Base-by-base conservation (phyloP, 148 eudicot species). In the Talinum fruticosum region DNA sequence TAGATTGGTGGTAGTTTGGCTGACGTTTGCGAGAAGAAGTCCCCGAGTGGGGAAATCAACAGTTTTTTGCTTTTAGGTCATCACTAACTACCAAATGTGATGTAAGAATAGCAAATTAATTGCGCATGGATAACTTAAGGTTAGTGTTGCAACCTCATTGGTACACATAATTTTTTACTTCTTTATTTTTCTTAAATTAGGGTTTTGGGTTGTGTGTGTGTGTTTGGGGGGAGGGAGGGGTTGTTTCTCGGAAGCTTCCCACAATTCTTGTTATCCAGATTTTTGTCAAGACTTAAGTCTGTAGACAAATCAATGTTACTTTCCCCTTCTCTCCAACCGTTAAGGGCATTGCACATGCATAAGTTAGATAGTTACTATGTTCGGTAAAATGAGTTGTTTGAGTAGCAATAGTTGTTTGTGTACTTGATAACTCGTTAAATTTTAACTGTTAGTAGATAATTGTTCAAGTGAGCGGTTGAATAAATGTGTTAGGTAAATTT, bases 151-250 rank as follows among this genome's bases (percentile, higher is more conserved):
- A 23, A 75, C 14, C 14, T 75, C 54, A 41, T 64, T 75, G 70
- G 78, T 62, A 64, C 71, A 75, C 78, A 8, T 41, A 12, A 41
- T 41, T 41, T 41, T 7, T n/a, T n/a, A n/a, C n/a, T n/a, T n/a
- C n/a, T n/a, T n/a, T n/a, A 28, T 61, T 26, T 13, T 8, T 41
- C 45, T 41, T 10, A 4, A 5, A 4, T 41, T 41, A 41, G 45
- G 10, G 45, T n/a, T n/a, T 4, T 5, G 10, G 45, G 10, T 4
- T 4, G 45, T 4, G 45, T 4, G 45, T 4, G 45, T 4, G 45
- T 41, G 45, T 4, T 41, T 10, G 45, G 10, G 45, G 10, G 45
- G 28, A n/a, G 2, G 66, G 0, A 7, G 2, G 38, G 21, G 19
- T 33, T 4, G 69, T 1, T 34, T 6, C 38, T 7, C 0, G 45